Conservation (phyloP, 2,329 filamentous ascomycete genomes). For the Colletotrichum chrysophilum region DNA sequence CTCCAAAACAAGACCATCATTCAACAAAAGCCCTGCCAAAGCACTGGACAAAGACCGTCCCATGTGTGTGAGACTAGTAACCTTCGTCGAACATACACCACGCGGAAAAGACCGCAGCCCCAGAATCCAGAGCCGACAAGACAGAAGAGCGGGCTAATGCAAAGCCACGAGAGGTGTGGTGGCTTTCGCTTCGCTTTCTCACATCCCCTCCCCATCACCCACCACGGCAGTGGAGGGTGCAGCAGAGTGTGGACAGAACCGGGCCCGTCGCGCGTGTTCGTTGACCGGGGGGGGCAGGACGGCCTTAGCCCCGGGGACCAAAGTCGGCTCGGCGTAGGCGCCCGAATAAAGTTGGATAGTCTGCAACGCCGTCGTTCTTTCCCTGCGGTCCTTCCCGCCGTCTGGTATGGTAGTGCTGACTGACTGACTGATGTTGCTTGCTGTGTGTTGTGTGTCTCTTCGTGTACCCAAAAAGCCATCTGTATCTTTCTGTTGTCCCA, state of each 20-base stretch:
- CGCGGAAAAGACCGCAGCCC: background rate
- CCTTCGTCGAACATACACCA: background rate
- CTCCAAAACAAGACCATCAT: background rate
- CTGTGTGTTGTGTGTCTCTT: background rate
- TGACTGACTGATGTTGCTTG: background rate
- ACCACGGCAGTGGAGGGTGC: background rate
- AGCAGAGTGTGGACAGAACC: constrained; percentile 25
- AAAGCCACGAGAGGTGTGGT: background rate
- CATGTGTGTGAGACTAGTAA: background rate
- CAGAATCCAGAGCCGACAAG: background rate
- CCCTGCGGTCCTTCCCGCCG: constrained; percentile 6
- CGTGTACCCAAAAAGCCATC: background rate
- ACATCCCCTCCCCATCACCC: background rate
- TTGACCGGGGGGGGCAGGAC: background rate
- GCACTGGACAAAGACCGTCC: background rate
- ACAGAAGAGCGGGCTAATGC: background rate
- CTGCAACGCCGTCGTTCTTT: background rate
- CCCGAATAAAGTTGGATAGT: constrained; percentile 2
- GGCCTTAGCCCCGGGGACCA: background rate
- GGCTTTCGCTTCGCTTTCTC: background rate
- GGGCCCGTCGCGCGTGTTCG: background rate
- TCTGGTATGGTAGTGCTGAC: background rate
- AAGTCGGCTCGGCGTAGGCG: background rate
- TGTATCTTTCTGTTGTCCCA: background rate
- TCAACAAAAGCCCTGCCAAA: background rate